Percentiles rank a stretch among this genome's conserved stretches.
Evolutionary conservation across 148 eudicot genomes (phyloP).

Genomic region (Pouteria glomerata): DNA sequence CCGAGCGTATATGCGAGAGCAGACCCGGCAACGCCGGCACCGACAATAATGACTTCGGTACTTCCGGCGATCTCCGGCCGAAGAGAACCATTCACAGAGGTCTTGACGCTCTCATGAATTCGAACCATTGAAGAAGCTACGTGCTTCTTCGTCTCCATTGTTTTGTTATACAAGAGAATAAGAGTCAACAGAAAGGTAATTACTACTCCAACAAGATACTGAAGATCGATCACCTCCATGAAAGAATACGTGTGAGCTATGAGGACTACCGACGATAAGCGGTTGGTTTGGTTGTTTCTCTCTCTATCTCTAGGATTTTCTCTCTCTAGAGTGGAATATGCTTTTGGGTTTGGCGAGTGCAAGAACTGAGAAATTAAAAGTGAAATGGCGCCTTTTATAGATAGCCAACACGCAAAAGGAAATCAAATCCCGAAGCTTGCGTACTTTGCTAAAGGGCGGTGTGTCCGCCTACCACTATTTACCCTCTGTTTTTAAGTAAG

Average conservation of each 20-base stretch:
- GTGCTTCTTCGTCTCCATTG: not conserved
- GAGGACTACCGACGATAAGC: not conserved
- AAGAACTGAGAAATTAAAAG: not conserved
- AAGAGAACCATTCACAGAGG: not conserved
- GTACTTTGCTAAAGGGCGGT: too few species aligned
- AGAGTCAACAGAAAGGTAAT: slow-evolving; percentile 1
- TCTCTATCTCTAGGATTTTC: not conserved
- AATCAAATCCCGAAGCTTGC: too few species aligned
- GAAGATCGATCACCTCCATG: not conserved
- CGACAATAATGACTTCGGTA: slow-evolving; percentile 14
- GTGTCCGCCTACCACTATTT: too few species aligned
- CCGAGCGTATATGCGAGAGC: slow-evolving; percentile 17
- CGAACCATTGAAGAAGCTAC: not conserved
- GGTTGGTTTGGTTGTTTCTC: not conserved
- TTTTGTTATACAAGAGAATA: slow-evolving; percentile 4
- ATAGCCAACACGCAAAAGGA: too few species aligned
- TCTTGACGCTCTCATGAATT: not conserved
- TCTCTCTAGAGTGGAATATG: not conserved
- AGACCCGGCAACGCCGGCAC: slow-evolving; percentile 17
- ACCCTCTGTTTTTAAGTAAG: too few species aligned
- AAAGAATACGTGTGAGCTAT: not conserved
- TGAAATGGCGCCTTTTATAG: too few species aligned
- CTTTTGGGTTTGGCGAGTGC: not conserved
- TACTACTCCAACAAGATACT: not conserved
- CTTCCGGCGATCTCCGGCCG: not conserved